Evolutionary conservation across 176 grass and related monocot genomes (phyloP).

Genomic region (Thinopyrum elongatum): DNA sequence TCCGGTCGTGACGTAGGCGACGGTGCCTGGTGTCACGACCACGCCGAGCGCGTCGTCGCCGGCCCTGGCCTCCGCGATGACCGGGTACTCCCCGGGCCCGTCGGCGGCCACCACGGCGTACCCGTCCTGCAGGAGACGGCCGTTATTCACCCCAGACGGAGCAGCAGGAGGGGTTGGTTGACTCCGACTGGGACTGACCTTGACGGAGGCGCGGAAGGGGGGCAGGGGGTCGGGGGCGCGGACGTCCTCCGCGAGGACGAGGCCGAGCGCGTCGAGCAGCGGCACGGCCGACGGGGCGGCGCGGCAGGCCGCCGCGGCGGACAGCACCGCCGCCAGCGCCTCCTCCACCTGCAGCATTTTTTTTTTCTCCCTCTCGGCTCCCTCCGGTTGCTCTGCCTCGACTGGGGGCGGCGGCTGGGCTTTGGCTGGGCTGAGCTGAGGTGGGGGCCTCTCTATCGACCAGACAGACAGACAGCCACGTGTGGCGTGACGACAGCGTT

Average conservation of each 20-base stretch:
- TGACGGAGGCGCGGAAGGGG: constrained; percentile 85
- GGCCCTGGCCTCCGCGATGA: constrained; percentile 83
- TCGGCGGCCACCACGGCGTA: constrained; percentile 84
- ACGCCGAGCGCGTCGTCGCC: constrained; percentile 63
- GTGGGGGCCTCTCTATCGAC: no score
- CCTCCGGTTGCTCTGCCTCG: no score
- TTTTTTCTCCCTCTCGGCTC: background rate
- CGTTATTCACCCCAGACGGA: background rate
- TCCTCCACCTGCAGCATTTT: constrained; percentile 65
- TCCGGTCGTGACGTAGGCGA: constrained; percentile 92
- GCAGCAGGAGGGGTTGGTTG: background rate
- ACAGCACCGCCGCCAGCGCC: constrained; percentile 61
- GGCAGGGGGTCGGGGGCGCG: constrained; percentile 66
- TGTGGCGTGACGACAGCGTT: background rate
- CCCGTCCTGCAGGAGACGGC: constrained; percentile 52
- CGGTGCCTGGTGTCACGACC: constrained; percentile 42
- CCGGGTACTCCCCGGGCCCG: constrained; percentile 76
- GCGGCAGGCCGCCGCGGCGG: constrained; percentile 29
- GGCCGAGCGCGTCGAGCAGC: constrained; percentile 63
- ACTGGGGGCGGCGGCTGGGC: background rate
- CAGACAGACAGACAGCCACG: background rate
- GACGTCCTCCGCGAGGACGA: constrained; percentile 74
- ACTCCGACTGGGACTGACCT: constrained; percentile 26
- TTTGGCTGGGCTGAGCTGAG: no score
- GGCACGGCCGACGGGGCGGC: constrained; percentile 28